These are phyloP conservation scores for Trichoderma arundinaceum DNA, from an alignment of 2,329 filamentous ascomycete genomes.

Conservation along the genomic window DNA sequence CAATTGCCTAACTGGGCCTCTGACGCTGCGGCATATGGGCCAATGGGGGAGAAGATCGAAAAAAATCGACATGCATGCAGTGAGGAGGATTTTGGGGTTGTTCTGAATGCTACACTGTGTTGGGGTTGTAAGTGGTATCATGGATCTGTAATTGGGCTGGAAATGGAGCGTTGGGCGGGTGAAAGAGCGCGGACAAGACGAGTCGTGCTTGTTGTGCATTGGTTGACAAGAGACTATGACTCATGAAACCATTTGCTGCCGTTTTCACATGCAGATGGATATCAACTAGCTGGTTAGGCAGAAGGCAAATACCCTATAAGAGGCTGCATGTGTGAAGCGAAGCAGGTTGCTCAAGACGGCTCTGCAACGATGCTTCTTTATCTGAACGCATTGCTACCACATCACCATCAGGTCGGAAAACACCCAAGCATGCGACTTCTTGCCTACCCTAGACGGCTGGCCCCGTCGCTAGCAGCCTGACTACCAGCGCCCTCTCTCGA, in stretches of 20 bases:
- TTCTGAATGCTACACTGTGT: neutral
- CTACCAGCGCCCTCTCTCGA: neutral
- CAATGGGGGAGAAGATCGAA: neutral
- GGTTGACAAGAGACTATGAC: neutral
- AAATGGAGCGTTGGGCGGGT: too few relatives aligned
- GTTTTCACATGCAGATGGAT: too few relatives aligned
- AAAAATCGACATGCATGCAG: neutral
- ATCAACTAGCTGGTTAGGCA: too few relatives aligned
- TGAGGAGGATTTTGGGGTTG: neutral
- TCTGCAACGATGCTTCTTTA: too few relatives aligned
- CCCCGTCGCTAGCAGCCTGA: neutral
- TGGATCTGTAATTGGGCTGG: too few relatives aligned
- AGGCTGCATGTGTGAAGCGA: too few relatives aligned
- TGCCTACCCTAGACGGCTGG: neutral
- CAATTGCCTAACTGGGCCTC: conserved; percentile 25
- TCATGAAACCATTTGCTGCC: neutral
- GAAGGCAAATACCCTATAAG: too few relatives aligned
- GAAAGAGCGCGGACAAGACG: too few relatives aligned
- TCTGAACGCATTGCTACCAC: neutral
- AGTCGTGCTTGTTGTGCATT: neutral
- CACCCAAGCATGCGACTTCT: neutral
- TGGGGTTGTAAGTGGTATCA: neutral
- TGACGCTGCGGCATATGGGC: neutral
- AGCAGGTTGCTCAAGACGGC: too few relatives aligned
- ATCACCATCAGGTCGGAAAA: neutral